Conservation (phyloP, 2,329 filamentous ascomycete genomes). For the Phialophora verrucosa region DNA sequence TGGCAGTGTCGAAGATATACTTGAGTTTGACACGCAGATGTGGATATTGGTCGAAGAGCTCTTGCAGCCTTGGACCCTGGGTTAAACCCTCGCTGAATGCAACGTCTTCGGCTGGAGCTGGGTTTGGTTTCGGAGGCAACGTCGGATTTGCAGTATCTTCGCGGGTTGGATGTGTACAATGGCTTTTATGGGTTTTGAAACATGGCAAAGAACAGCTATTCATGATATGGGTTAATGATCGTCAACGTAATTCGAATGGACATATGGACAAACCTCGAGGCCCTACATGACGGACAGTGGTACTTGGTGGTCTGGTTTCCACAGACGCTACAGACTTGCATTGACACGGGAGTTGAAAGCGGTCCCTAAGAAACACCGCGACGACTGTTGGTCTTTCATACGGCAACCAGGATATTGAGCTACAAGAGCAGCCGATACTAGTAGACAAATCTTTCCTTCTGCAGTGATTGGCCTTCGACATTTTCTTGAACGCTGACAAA, state of each 20-base stretch:
- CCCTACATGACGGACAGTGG: slow-evolving; percentile 42
- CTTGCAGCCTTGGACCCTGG: slow-evolving; percentile 24
- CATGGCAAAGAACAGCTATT: slow-evolving; percentile 54
- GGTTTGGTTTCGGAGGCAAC: background rate
- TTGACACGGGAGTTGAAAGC: slow-evolving; percentile 16
- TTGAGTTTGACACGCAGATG: slow-evolving; percentile 48
- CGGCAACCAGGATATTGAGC: background rate
- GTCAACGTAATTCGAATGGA: slow-evolving; percentile 7
- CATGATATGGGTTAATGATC: slow-evolving; percentile 18
- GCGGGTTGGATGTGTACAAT: slow-evolving; percentile 44
- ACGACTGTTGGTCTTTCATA: background rate
- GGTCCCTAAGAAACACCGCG: background rate
- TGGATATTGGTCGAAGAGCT: slow-evolving; percentile 48
- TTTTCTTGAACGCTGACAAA: slow-evolving; percentile 6
- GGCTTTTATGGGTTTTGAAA: slow-evolving; percentile 52
- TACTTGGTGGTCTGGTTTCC: slow-evolving; percentile 42
- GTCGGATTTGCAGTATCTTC: slow-evolving; percentile 19
- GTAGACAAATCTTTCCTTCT: background rate
- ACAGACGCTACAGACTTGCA: slow-evolving; percentile 41
- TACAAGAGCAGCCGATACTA: background rate
- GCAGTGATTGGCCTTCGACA: background rate
- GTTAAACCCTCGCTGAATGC: slow-evolving; percentile 24
- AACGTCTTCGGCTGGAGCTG: background rate
- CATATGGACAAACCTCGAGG: slow-evolving; percentile 40
- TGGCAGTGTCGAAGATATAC: slow-evolving; percentile 48